A percentile compares a stretch with the other conserved stretches of the same genome.
These are phyloP conservation scores for Talaromyces sp. DNA, from an alignment of 2,329 filamentous ascomycete genomes.

Conservation along the genomic window DNA sequence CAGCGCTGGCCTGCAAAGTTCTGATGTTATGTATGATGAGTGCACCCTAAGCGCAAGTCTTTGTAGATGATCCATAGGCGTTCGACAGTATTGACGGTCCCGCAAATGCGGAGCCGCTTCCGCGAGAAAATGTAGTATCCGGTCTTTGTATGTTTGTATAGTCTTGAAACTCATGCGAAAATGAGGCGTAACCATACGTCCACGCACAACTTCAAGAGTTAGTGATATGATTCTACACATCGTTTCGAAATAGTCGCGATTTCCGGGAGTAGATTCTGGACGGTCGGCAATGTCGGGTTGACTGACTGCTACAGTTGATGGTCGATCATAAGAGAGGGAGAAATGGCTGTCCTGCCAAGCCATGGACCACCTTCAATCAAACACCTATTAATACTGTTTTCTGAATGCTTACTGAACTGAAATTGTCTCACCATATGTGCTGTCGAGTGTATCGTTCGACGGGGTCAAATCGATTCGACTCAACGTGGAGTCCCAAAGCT, in stretches of 20 bases:
- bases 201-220: slow-evolving; percentile 54
- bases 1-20: slow-evolving; percentile 57
- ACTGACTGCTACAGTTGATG: slow-evolving; percentile 51
- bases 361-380: slow-evolving; percentile 51
- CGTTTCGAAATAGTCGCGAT: slow-evolving; percentile 54
- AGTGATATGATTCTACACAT: slow-evolving; percentile 52
- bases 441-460: slow-evolving; percentile 43
- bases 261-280: slow-evolving; percentile 44
- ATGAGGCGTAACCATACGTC: slow-evolving; percentile 51
- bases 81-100: slow-evolving; percentile 43
- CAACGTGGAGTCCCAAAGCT: slow-evolving; percentile 56
- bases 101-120: slow-evolving; percentile 55
- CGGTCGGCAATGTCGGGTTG: slow-evolving; percentile 48
- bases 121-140: slow-evolving; percentile 54
- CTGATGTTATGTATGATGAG: slow-evolving; percentile 57
- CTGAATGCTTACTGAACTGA: not conserved
- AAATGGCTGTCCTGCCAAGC: slow-evolving; percentile 62
- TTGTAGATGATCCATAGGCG: slow-evolving; percentile 50
- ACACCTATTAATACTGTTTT: not conserved
- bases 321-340: slow-evolving; percentile 58
- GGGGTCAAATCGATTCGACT: slow-evolving; percentile 51
- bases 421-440: slow-evolving; percentile 39
- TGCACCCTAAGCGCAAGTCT: slow-evolving; percentile 58
- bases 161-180: slow-evolving; percentile 50
- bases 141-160: slow-evolving; percentile 54